phyloP scores from a whole-genome alignment of 768 basidiomycete species.

The Phanerochaete sordida region DNA sequence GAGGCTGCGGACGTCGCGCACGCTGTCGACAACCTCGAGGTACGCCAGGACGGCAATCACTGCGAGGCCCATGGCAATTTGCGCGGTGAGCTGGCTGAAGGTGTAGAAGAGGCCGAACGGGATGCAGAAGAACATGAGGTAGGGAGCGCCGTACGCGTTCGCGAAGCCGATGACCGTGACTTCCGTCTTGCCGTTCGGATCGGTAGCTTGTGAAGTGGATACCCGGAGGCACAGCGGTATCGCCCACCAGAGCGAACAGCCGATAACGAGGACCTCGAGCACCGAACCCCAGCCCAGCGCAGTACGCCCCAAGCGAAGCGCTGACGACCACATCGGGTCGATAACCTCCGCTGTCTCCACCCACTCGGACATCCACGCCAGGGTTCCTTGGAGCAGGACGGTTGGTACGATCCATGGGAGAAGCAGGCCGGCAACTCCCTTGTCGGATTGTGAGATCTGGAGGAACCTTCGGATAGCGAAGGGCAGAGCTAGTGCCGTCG shows the following conservation, averaged over 20 bases:
- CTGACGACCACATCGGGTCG: conserved; percentile 35
- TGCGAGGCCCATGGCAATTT: conserved; percentile 66
- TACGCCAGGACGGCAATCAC: conserved; percentile 68
- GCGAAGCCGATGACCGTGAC: conserved; percentile 78
- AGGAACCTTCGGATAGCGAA: conserved; percentile 53
- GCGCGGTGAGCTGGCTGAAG: conserved; percentile 76
- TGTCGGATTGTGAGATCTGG: conserved; percentile 65
- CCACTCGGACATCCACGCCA: conserved; percentile 85
- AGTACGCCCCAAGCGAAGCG: conserved; percentile 54
- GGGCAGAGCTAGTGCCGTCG: conserved; percentile 56
- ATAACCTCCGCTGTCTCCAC: conserved; percentile 52
- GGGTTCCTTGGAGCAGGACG: conserved; percentile 53
- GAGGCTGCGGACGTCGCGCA: conserved; percentile 63
- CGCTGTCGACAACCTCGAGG: conserved; percentile 79
- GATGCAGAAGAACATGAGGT: conserved; percentile 77
- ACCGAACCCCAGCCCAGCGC: conserved; percentile 58
- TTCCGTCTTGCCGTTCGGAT: conserved; percentile 33
- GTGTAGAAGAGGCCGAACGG: conserved; percentile 59
- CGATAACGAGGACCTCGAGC: conserved; percentile 46
- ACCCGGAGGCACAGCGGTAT: conserved; percentile 76
- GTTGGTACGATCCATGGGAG: conserved; percentile 56
- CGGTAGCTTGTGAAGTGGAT: conserved; percentile 23
- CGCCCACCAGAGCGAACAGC: conserved; percentile 64
- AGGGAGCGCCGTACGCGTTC: conserved; percentile 87
- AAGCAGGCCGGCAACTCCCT: conserved; percentile 65